Percentiles rank a stretch among this genome's conserved stretches.
Conservation (phyloP, 768 basidiomycete species). For the Rubroboletus pulcherrimus region DNA sequence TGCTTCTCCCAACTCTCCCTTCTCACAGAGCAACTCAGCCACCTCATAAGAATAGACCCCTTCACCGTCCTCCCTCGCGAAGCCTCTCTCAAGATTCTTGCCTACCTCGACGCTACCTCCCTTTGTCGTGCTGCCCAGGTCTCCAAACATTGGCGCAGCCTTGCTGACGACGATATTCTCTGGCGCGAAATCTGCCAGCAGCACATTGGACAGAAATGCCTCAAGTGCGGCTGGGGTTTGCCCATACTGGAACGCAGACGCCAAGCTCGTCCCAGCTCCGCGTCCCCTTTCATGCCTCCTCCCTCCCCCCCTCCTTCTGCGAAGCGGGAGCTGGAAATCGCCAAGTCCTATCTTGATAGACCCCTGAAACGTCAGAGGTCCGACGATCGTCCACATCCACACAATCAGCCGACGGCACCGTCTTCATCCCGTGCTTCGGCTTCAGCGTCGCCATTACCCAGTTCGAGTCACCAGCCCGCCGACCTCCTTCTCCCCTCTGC, state of each 20-base stretch:
- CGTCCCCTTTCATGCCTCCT: conserved; percentile 35
- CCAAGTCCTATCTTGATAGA: conserved; percentile 26
- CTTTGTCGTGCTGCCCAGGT: conserved; percentile 94
- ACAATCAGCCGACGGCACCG: neutral
- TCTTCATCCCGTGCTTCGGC: conserved; percentile 16
- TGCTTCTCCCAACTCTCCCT: conserved; percentile 98
- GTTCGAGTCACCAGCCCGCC: conserved; percentile 2
- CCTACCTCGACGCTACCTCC: conserved; percentile 87
- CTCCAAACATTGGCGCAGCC: conserved; percentile 72
- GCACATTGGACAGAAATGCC: conserved; percentile 95
- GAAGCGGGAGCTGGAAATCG: conserved; percentile 41
- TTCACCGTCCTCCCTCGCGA: conserved; percentile 89
- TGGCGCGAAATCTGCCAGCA: conserved; percentile 98
- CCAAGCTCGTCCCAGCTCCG: conserved; percentile 37
- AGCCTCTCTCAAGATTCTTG: conserved; percentile 80
- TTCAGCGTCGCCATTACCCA: conserved; percentile 6
- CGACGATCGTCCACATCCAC: neutral
- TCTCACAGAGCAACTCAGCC: conserved; percentile 84
- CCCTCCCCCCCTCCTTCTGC: conserved; percentile 25
- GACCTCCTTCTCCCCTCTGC: conserved; percentile 31
- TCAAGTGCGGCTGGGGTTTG: conserved; percentile 96
- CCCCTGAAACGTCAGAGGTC: conserved; percentile 51
- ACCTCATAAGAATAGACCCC: conserved; percentile 95
- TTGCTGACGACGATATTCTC: conserved; percentile 93
- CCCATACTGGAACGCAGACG: conserved; percentile 82